phyloP scores from a whole-genome alignment of 257 asterid species.

The Pogostemon cablin region DNA sequence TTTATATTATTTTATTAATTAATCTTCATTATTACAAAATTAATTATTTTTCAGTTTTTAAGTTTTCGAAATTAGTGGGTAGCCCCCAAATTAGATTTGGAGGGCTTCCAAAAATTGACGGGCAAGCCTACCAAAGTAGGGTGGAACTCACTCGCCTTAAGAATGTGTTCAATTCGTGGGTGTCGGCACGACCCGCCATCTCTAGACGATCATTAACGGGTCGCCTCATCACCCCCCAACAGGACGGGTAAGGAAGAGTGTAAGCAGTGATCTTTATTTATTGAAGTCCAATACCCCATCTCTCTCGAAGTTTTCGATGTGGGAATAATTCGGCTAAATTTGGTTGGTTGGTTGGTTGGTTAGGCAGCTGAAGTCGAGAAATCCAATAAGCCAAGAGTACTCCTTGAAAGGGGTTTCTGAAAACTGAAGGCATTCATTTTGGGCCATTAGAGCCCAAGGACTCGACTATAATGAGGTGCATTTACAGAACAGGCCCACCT shows the following conservation, averaged over 20 bases:
- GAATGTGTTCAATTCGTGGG: slow-evolving; percentile 64
- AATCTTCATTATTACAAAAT: too few relatives aligned
- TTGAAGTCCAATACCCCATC: neutral
- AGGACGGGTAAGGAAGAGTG: slow-evolving; percentile 9
- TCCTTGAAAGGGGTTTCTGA: too few relatives aligned
- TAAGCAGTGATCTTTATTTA: rapidly evolving
- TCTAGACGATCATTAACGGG: slow-evolving; percentile 65
- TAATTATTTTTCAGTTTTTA: too few relatives aligned
- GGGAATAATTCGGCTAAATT: slow-evolving; percentile 1
- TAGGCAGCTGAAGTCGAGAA: too few relatives aligned
- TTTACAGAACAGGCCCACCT: too few relatives aligned
- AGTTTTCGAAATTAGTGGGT: neutral
- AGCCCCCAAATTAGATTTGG: slow-evolving; percentile 33
- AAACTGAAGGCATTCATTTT: too few relatives aligned
- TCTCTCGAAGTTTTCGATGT: slow-evolving; percentile 2
- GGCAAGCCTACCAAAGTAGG: slow-evolving; percentile 63
- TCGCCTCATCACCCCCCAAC: slow-evolving; percentile 86
- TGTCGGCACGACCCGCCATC: slow-evolving; percentile 87
- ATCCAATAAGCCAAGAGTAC: too few relatives aligned
- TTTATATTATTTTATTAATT: too few relatives aligned
- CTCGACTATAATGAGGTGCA: too few relatives aligned
- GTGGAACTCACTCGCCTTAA: slow-evolving; percentile 60
- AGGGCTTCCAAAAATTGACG: slow-evolving; percentile 92
- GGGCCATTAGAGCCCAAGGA: too few relatives aligned
- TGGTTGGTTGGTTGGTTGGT: too few relatives aligned